Evolutionary conservation across 768 basidiomycete genomes (phyloP), one percentile per base, ranked within the genome.

Genomic region (Termitomyces sp.): DNA sequence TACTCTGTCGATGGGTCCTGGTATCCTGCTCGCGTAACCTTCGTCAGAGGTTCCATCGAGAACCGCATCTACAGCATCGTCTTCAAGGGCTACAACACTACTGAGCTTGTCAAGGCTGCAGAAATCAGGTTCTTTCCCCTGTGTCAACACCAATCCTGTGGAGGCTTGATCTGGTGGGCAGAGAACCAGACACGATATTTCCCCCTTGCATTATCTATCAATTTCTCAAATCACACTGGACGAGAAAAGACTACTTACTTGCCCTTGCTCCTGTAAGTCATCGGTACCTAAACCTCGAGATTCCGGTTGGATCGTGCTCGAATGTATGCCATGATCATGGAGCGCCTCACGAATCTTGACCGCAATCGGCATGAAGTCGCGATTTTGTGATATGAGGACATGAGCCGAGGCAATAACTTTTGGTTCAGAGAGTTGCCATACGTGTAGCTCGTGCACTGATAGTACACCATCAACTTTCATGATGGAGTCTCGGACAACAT

Each of bases 371-470:
- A 98, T 98, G 69, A 98, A 98, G 66, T 97, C 94, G 56, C 84
- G 81, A 22, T 84, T 83, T 50, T 86, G 81, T 39, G 86, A 86
- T 8, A 93, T 85, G 64, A 91, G 82, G 49, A 99, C 92, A 72
- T 99, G 97, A 26, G 98, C 96, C 2, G 92, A 95, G 12, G 95
- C 95, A 44, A 99, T 89, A 55, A 94, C 85, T 69, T 97, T 98
- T 57, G 83, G 85, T 73, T 99, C 97, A 10, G 93, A 95, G 49
- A 99, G 82, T 66, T 96, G 94, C 97, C 97, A 99, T 54, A 98
- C 85, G 72, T 99, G 97, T 28, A 99, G 80, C 68, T 98, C 93
- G 66, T 98, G 97, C 29, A 98, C 65, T 24, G 90, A 90, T 53
- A 87, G 73, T 28, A 95, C 97, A 49, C 97, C 96, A 4, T 88